These are phyloP conservation scores for Rhododendron molle DNA, from an alignment of 148 eudicot genomes.

Conservation along the genomic window DNA sequence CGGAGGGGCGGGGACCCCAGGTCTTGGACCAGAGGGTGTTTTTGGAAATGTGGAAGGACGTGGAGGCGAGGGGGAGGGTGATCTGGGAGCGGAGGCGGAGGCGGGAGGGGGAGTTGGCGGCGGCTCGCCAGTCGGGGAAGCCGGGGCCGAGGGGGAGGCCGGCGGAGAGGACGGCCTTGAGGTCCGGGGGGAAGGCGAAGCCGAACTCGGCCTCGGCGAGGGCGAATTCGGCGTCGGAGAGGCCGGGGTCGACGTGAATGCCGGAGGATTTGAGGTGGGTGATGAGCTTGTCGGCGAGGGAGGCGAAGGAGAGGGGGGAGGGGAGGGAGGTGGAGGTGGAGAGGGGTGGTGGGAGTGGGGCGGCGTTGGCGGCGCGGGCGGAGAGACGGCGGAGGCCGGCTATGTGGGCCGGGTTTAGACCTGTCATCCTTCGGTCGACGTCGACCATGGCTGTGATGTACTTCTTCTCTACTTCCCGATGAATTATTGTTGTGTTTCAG, in stretches of 20 bases:
- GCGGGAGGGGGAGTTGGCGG: constrained; percentile 37
- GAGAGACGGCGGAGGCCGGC: constrained; percentile 95
- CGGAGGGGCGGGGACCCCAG: constrained; percentile 70
- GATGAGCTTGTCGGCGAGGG: constrained; percentile 58
- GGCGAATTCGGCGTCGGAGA: constrained; percentile 68
- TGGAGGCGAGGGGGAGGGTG: constrained; percentile 69
- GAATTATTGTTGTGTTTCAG: neutral
- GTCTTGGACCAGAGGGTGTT: constrained; percentile 66
- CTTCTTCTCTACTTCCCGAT: neutral
- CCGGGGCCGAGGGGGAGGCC: constrained; percentile 79
- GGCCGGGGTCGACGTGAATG: constrained; percentile 54
- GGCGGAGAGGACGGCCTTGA: constrained; percentile 60
- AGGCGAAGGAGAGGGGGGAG: constrained; percentile 52
- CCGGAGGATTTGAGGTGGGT: constrained; percentile 48
- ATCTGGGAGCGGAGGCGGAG: constrained; percentile 58
- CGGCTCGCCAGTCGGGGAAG: constrained; percentile 80
- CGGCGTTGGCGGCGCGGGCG: constrained; percentile 74
- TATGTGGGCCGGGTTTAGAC: constrained; percentile 67
- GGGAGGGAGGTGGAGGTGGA: constrained; percentile 53
- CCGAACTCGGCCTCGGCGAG: constrained; percentile 84
- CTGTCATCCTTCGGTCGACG: constrained; percentile 77
- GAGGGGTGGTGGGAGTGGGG: constrained; percentile 36
- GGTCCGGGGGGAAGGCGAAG: constrained; percentile 77
- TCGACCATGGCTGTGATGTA: constrained; percentile 54
- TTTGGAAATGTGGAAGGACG: constrained; percentile 67